Evolutionary conservation across 2,329 filamentous ascomycete species (phyloP), one percentile per base, ranked within the genome.

Genomic region (Tricladium varicosporioides): DNA sequence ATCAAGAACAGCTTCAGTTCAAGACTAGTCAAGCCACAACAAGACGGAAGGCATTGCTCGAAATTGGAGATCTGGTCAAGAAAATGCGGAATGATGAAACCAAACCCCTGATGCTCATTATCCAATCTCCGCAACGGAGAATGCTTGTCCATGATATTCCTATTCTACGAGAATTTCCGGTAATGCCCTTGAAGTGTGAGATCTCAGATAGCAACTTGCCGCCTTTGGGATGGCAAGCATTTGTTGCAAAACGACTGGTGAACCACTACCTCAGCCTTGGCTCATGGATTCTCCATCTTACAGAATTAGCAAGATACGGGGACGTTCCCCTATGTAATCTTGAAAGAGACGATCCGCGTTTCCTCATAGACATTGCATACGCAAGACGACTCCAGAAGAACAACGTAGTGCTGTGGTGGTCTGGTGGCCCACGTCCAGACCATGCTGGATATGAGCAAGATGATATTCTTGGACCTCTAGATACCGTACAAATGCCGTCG

Each of bases 331-430:
- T 99, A 7, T 97, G 94, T 74, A 99, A 99, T 67, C 77, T 99
- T 32, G 94, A 97, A 71, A 87, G 87, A 45, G 94, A 97, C 64
- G 94, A 99, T 67, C 93, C 94, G 27, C 85, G 91, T 2, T 97
- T 94, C 75, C 76, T 99, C 54, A 99, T 99, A 65, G 94, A 99
- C 70, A 85, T 99, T 54, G 90, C 93, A 0, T 99, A 97, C 71
- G 94, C 94, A 0, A 82, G 95, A 56, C 84, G 92, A 15, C 77
- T 99, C 51, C 91, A 96, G 68, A 88, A 89, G 63, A 96, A 93
- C 69, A 92, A 92, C 56, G 91, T 99, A 1, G 89, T 99, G 5
- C 78, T 99, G 5, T 99, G 94, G 94, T 99, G 94, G 94, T 97
- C 93, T 15, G 80, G 84, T 9, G 87, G 88, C 5, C 85, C 93